Evolutionary conservation across 768 basidiomycete genomes (phyloP).

Genomic region (Phlebiopsis gigantea): DNA sequence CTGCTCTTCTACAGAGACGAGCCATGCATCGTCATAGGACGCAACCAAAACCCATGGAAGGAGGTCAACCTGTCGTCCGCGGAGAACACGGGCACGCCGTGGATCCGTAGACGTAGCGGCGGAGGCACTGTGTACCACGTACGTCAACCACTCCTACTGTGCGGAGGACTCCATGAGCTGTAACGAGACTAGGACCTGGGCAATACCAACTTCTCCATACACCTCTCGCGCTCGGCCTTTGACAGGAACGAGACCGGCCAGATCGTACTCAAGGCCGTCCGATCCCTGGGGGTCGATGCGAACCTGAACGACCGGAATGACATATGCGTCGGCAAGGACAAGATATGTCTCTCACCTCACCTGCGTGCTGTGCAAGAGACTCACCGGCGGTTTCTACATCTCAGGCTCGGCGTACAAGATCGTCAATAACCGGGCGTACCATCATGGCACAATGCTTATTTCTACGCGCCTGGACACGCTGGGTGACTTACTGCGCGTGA

Average conservation of each 20-base stretch:
- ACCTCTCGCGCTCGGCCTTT: constrained; percentile 77
- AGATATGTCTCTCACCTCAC: constrained; percentile 56
- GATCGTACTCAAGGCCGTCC: constrained; percentile 73
- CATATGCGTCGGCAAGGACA: constrained; percentile 75
- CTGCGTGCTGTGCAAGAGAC: constrained; percentile 11
- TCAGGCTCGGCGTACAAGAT: constrained; percentile 99
- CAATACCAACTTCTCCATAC: constrained; percentile 96
- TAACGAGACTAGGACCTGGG: constrained; percentile 70
- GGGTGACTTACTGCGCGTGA: constrained; percentile 61
- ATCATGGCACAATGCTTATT: constrained; percentile 98
- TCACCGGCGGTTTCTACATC: constrained; percentile 46
- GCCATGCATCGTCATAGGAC: constrained; percentile 89
- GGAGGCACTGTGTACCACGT: constrained; percentile 98
- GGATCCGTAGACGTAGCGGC: constrained; percentile 82
- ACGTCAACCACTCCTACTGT: constrained; percentile 25
- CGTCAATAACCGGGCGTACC: constrained; percentile 84
- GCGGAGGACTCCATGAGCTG: not conserved
- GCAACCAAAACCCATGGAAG: constrained; percentile 99
- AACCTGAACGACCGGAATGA: constrained; percentile 88
- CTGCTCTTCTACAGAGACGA: constrained; percentile 83
- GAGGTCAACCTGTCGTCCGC: constrained; percentile 78
- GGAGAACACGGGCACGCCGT: constrained; percentile 50
- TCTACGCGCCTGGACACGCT: constrained; percentile 70
- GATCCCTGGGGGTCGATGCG: constrained; percentile 70
- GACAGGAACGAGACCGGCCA: constrained; percentile 74